Evolutionary conservation across 1,284 basidiomycete species (phyloP), one percentile per base, ranked within the genome.

Genomic region (Gymnopus androsaceus): DNA sequence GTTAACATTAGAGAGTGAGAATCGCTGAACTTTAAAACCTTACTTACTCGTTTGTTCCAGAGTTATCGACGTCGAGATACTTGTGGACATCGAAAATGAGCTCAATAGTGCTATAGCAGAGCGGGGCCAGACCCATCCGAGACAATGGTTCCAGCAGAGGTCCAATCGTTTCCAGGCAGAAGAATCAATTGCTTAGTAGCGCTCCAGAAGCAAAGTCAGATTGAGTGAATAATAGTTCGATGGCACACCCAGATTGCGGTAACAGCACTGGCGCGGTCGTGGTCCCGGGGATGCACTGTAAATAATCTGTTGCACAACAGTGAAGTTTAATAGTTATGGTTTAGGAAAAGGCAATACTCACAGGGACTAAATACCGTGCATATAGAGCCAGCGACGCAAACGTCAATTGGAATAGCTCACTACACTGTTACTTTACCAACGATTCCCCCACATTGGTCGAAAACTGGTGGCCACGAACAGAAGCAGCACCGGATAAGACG

Each of bases 71-170:
- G 65, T 87, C 85, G 54, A 85, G 77, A 69, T 86, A 86, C 66
- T 83, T 81, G 74, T 86, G 83, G 0, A 85, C 83, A 63, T 85
- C 83, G 61, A 85, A 80, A 57, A 86, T 67, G 28, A 87, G 76
- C 59, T 72, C 72, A 40, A 74, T 78, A 9, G 63, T 72, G 33
- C 71, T 74, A 5, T 80, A 69, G 67, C n/a, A 87, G 72, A 3
- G 78, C 79, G 27, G 71, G 77, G 0, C 75, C 81, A 14, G 78
- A 81, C n/a, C 82, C 83, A 57, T 80, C 76, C 6, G 78, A 80
- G 40, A 82, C 68, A 58, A 83, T 81, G 0, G 76, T 77, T 53
- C 73, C 67, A 0, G 79, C 80, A 3, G 78, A 79, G 0, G 80
- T 78, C 69, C 72, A 83, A 68, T 79, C 72, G 66, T 77, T 76